Percentiles rank a stretch among this genome's conserved stretches.
These are phyloP conservation scores for Picochlorum sp. DNA, from an alignment of 139 green algal genomes.

Conservation along the genomic window DNA sequence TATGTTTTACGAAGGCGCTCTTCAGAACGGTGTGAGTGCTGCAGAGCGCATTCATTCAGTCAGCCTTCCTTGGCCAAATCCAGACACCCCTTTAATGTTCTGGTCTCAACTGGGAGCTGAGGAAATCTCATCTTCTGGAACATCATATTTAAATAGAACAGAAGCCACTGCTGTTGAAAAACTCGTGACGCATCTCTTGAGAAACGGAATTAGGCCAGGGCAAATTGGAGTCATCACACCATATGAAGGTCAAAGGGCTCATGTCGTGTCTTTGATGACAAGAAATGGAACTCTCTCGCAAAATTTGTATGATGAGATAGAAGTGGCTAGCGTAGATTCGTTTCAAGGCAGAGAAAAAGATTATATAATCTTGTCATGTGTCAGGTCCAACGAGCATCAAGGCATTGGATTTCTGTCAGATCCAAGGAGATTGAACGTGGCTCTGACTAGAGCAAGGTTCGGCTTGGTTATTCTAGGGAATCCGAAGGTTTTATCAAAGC, in stretches of 20 bases:
- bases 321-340: slow-evolving; percentile 70
- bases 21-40: slow-evolving; percentile 74
- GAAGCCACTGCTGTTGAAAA: slow-evolving; percentile 91
- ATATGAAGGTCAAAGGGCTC: slow-evolving; percentile 94
- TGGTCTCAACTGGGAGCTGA: slow-evolving; percentile 83
- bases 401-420: slow-evolving; percentile 95
- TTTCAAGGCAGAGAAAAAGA: slow-evolving; percentile 97
- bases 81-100: slow-evolving; percentile 91
- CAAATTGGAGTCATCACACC: slow-evolving; percentile 98
- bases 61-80: slow-evolving; percentile 71
- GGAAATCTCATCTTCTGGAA: slow-evolving; percentile 74
- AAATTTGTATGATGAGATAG: slow-evolving; percentile 80
- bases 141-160: slow-evolving; percentile 92
- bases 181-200: slow-evolving; percentile 61
- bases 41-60: slow-evolving; percentile 42
- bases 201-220: slow-evolving; percentile 48
- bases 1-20: slow-evolving; percentile 95
- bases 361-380: slow-evolving; percentile 95
- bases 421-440: slow-evolving; percentile 90
- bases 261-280: slow-evolving; percentile 73
- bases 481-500: slow-evolving; percentile 58
- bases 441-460: slow-evolving; percentile 84
- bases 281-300: slow-evolving; percentile 67
- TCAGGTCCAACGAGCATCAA: slow-evolving; percentile 89
- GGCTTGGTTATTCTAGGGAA: slow-evolving; percentile 93